Percentiles rank a stretch among this genome's conserved stretches.
These are phyloP conservation scores for Tetrahymena thermophila DNA, from an alignment of 73 alveolate species.

Conservation along the genomic window DNA sequence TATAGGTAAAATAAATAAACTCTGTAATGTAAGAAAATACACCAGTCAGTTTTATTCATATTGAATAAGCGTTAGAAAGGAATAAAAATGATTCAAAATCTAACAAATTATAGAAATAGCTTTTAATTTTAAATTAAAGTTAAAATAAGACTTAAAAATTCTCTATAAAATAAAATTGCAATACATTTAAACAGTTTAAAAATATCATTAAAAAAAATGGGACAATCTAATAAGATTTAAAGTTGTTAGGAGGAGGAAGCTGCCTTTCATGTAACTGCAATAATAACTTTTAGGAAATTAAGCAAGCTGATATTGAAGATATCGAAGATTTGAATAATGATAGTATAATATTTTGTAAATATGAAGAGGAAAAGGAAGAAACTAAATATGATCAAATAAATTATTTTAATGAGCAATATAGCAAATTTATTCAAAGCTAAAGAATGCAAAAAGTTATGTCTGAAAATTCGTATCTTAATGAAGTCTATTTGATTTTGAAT, in stretches of 20 bases:
- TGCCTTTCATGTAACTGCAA: background rate
- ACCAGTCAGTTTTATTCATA: no score
- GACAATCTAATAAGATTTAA: background rate
- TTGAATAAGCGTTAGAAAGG: no score
- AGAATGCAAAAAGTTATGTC: background rate
- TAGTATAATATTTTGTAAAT: background rate
- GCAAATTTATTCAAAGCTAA: background rate
- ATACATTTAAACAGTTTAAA: background rate
- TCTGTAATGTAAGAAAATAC: no score
- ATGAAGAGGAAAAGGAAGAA: background rate
- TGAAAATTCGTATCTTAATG: background rate
- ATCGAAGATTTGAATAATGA: background rate
- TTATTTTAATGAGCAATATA: background rate
- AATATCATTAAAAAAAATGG: background rate
- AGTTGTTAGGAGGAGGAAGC: background rate
- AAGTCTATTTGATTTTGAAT: background rate
- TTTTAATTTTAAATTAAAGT: no score
- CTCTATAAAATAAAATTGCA: no score
- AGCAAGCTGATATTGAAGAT: background rate
- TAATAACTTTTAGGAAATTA: background rate
- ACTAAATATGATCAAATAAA: background rate
- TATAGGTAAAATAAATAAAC: no score
- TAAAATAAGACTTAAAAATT: no score
- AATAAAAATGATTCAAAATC: no score
- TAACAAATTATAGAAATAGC: no score